Percentiles rank a stretch among this genome's conserved stretches.
Conservation (phyloP, 179 eudicot genomes). For the Spinacia oleracea region DNA sequence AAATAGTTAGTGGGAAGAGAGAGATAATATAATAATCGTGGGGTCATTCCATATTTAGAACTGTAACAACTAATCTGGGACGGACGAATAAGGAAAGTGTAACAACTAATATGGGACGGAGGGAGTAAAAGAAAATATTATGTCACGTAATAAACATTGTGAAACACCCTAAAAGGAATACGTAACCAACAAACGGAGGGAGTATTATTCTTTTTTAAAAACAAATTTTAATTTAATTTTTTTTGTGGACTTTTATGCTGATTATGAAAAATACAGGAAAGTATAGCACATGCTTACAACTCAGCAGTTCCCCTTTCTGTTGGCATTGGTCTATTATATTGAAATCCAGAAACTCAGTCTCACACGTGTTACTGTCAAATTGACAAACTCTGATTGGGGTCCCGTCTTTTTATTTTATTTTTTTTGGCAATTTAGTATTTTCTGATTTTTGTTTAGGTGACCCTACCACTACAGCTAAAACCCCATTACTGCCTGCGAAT, state of each 20-base stretch:
- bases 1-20: too few relatives aligned
- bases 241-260: slow-evolving; percentile 11
- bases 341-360: slow-evolving; percentile 33
- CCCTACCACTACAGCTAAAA: slow-evolving; percentile 31
- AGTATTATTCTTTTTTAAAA: too few relatives aligned
- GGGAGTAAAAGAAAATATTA: too few relatives aligned
- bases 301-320: slow-evolving; percentile 40
- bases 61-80: too few relatives aligned
- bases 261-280: slow-evolving; percentile 15
- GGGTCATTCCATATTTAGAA: too few relatives aligned
- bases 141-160: too few relatives aligned
- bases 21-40: too few relatives aligned
- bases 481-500: slow-evolving; percentile 31
- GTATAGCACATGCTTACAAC: slow-evolving; percentile 45
- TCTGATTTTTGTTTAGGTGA: slow-evolving; percentile 1
- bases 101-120: too few relatives aligned
- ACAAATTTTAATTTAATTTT: not conserved
- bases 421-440: slow-evolving; percentile 18
- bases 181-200: too few relatives aligned
- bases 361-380: slow-evolving; percentile 49
- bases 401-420: slow-evolving; percentile 18
- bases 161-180: too few relatives aligned
- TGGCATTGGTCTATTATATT: slow-evolving; percentile 28
- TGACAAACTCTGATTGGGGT: slow-evolving; percentile 29
- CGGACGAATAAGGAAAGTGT: too few relatives aligned